Base-by-base conservation (phyloP, 2,329 filamentous ascomycete genomes). In the Exophiala oligosperma region DNA sequence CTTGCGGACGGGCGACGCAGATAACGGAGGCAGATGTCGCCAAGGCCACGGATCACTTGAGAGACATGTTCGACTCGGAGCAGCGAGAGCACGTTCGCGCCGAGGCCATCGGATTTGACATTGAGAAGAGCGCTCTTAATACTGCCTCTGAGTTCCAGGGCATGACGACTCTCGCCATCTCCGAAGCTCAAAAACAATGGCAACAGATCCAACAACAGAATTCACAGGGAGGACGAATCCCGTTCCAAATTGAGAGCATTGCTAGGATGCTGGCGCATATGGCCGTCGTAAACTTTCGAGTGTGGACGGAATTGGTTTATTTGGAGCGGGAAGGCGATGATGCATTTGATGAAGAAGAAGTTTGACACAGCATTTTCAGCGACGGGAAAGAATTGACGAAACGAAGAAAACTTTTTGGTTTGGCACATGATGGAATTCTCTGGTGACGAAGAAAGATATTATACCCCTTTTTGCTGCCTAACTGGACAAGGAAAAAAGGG, bases 261-360 rank as follows among this genome's bases (percentile, higher is more conserved):
- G 85, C 90, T 1, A 88, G 86, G 46, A 85, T 90, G 47, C 80
- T 96, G 51, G 88, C 91, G 4, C 93, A 97, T 69, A 84, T 97
- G 46, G 86, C 90, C 12, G 81, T 94, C 4, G 76, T 97, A 24
- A 92, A 97, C 73, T 97, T 92, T 92, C 84, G 90, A 49, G 88
- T 96, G 2, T 97, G 92, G 91, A 83, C 84, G 1, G 84, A 84
- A 1, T 78, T 96, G 53, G 85, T 89, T 11, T 96, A 96, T 51
- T 48, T 57, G 54, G 53, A 37, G 38, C 17, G 49, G 21, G 38
- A 47, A 32, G 50, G 46, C 8, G 53, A 38, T 48, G 8, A 38
- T 48, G 8, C n/a, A 48, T 29, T 48, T 3, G 24, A 48, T 14
- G 46, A n/a, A 24, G 46, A 29, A 28, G 17, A 17, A 17, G 17